A percentile compares a stretch with the other conserved stretches of the same genome.
phyloP scores from a whole-genome alignment of 75 land plant species.

The Ceratopteris richardii region DNA sequence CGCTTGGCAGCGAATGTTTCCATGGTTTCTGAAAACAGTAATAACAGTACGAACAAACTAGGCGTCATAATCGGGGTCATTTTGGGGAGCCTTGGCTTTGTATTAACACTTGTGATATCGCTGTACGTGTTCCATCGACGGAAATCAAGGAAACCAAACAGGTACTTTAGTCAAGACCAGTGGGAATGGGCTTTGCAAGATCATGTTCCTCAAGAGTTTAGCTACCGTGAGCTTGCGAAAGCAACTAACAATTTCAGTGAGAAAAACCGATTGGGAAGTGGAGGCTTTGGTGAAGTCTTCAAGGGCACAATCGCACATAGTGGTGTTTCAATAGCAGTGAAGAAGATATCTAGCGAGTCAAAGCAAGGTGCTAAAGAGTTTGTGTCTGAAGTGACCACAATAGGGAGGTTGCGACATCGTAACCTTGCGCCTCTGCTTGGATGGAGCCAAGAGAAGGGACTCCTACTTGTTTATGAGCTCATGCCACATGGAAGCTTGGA shows the following conservation, averaged over 20 bases:
- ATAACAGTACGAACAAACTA: no score
- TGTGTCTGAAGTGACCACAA: constrained; percentile 44
- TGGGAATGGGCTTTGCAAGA: no score
- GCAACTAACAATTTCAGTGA: constrained; percentile 2
- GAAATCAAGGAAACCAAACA: no score
- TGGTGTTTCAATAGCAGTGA: constrained; percentile 58
- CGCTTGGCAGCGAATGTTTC: no score
- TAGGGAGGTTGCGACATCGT: constrained; percentile 53
- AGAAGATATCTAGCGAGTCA: constrained; percentile 43
- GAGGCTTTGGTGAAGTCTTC: constrained; percentile 17
- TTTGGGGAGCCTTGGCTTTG: no score
- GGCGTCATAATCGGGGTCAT: no score
- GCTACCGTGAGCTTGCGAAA: constrained; percentile 2
- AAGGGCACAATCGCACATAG: constrained; percentile 9
- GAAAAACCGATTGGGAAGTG: constrained; percentile 5
- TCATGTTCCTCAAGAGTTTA: constrained; percentile 19
- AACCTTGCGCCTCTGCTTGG: constrained; percentile 55
- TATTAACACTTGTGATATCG: no score
- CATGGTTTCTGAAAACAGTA: no score
- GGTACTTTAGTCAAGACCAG: no score
- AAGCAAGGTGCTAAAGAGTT: constrained; percentile 50
- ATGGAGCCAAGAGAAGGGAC: constrained; percentile 33
- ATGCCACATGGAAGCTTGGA: constrained; percentile 54
- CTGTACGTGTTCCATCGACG: no score
- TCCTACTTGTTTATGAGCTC: constrained; percentile 41